Evolutionary conservation across 163 green algal species (phyloP), one percentile per base, ranked within the genome.

Genomic region (Chlamydomonas reinhardtii): DNA sequence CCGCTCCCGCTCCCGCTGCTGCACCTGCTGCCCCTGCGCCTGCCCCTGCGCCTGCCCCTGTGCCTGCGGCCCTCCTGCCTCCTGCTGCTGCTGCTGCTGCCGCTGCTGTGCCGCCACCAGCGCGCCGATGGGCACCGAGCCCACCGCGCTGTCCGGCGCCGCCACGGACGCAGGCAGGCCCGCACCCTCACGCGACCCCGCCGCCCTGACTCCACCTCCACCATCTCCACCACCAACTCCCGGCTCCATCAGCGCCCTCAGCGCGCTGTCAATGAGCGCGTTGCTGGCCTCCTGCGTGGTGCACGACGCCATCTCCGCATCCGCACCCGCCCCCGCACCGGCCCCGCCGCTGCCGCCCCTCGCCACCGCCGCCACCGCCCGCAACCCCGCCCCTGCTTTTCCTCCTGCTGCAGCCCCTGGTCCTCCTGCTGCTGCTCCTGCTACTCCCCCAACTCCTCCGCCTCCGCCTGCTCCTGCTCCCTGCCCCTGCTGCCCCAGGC

Each of bases 261-360:
- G 82, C 37, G 82, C 72, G 4, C 59, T 34, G 72, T 87, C 82
- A 0, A 87, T 68, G 6, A 82, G 32, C 11, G 71, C 72, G 31
- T 87, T 87, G 39, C 66, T 32, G n/a, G 68, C 82, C 71, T 62
- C 59, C 82, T 87, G 72, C 4, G 61, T 76, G 6, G 82, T 11
- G 20, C 71, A 81, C 3, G 48, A 79, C 6, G 52, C 78, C 78
- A 56, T 17, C 34, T 32, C 76, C 5, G 29, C 9, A 35, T 56
- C 25, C 25, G 25, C 75, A 34, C 15, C 8, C 9, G 59, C 24
- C 6, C 8, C 73, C 2, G 27, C 25, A 14, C 35, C 25, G 48
- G 15, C 62, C 9, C 1, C 59, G 34, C 31, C 24, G 34, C 37
- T 1, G 6, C 35, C 35, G 1, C 17, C 66, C 66, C 16, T 16